These are phyloP conservation scores for Solanum tarapatanum DNA, from an alignment of 257 asterid genomes.

Conservation along the genomic window DNA sequence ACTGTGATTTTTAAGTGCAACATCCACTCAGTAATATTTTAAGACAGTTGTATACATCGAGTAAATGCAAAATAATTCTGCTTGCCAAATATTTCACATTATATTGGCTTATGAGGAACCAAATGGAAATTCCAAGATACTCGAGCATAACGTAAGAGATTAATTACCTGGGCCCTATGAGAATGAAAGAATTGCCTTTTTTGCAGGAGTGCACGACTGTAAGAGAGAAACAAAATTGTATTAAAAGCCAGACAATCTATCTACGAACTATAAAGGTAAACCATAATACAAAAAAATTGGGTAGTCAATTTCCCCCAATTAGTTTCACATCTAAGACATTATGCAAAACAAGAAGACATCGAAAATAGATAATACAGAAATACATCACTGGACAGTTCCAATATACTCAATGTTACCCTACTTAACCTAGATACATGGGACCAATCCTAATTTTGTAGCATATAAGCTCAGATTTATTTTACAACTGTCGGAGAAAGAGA, in stretches of 20 bases:
- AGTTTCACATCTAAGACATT: not conserved
- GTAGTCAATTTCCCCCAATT: not conserved
- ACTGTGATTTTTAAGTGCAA: not conserved
- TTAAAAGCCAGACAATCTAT: not conserved
- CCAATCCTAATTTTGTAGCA: not conserved
- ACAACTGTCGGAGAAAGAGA: not conserved
- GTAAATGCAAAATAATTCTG: not conserved
- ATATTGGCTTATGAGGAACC: not conserved
- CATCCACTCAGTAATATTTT: not conserved
- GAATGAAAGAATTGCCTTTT: conserved; percentile 97
- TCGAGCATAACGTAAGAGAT: not conserved
- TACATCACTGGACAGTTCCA: not conserved
- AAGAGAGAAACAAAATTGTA: not conserved
- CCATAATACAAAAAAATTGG: not conserved
- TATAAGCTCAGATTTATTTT: not conserved
- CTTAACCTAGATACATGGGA: not conserved
- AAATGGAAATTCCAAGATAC: not conserved
- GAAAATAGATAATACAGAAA: not conserved
- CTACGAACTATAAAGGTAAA: not conserved
- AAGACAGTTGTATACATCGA: not conserved
- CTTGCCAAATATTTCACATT: not conserved
- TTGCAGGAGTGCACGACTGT: conserved; percentile 86
- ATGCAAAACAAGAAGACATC: not conserved
- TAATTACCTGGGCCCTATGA: conserved; percentile 93
- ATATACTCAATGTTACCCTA: not conserved